Evolutionary conservation across 2,329 filamentous ascomycete species (phyloP), one percentile per base, ranked within the genome.

Genomic region (Phoma sp.): DNA sequence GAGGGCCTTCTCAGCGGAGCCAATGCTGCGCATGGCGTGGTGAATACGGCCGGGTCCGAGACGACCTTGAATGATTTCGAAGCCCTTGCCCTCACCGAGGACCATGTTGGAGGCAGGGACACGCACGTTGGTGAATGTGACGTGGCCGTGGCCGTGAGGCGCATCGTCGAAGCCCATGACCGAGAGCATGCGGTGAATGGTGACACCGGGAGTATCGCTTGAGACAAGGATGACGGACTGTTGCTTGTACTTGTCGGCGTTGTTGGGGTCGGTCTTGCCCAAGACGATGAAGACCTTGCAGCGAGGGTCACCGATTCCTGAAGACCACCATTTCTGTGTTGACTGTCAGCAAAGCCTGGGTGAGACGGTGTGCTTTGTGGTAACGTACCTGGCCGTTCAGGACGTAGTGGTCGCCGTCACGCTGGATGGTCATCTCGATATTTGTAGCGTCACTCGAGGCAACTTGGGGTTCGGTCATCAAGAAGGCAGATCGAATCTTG

Each of bases 151-250:
- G 50, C 95, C 95, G 76, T 99, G 95, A 2, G 95, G 95, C n/a
- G 95, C 95, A 68, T 99, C 95, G 74, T 98, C 95, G 78, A 92
- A 98, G 53, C 95, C 95, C 77, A 96, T 96, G 61, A 98, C 93
- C 43, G 84, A 89, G 49, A 99, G 82, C 91, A 97, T 96, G 65
- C 95, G 88, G 77, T 96, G 85, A 66, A 98, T 88, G n/a, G 87
- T 96, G 69, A 98, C 89, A 52, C 95, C 95, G 17, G 90, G 89
- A 1, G 90, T 87, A 61, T 85, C 82, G 15, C 90, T 86, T 2
- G 93, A 91, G 14, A 98, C 95, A 23, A 98, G 82, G 42, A 98
- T 85, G 58, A 99, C 93, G 21, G 92, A 97, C 77, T 98, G 95
- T 73, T 97, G 93, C 70, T 85, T 85, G 84, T 98, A 96, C 18